phyloP scores from a whole-genome alignment of 164 flowering plant species.

The Santalum album region DNA sequence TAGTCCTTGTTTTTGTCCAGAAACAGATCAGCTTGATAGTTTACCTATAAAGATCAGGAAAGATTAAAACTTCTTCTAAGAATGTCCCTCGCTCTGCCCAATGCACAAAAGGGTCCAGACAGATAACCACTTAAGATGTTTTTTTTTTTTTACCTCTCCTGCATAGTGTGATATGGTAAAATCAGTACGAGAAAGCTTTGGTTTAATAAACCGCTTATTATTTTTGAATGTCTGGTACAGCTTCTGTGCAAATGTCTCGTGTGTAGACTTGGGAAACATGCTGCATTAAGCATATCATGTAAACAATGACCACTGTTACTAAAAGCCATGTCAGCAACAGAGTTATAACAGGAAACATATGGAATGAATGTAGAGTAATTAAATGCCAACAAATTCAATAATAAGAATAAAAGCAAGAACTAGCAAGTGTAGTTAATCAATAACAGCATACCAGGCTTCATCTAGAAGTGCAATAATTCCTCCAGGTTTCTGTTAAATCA shows the following conservation, averaged over 20 bases:
- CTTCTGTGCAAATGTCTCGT: conserved; percentile 27
- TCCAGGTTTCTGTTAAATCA: conserved; percentile 16
- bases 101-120: neutral
- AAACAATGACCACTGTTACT: too few species aligned
- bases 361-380: too few species aligned
- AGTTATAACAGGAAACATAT: too few species aligned
- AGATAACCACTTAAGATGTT: too few species aligned
- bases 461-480: conserved; percentile 17
- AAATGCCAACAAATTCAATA: too few species aligned
- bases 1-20: conserved; percentile 27
- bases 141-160: conserved; percentile 22
- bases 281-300: conserved; percentile 9
- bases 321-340: too few species aligned
- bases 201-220: conserved; percentile 20
- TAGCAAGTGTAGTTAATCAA: neutral
- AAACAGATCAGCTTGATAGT: conserved; percentile 20
- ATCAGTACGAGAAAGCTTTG: conserved; percentile 26
- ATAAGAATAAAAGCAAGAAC: neutral
- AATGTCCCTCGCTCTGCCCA: neutral
- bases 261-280: conserved; percentile 23
- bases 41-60: conserved; percentile 9
- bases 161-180: conserved; percentile 23
- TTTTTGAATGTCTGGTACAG: conserved; percentile 25
- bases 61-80: neutral
- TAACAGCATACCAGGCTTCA: conserved; percentile 14